Base-by-base conservation (phyloP, 169 alveolate species). In the Plasmodium malariae region DNA sequence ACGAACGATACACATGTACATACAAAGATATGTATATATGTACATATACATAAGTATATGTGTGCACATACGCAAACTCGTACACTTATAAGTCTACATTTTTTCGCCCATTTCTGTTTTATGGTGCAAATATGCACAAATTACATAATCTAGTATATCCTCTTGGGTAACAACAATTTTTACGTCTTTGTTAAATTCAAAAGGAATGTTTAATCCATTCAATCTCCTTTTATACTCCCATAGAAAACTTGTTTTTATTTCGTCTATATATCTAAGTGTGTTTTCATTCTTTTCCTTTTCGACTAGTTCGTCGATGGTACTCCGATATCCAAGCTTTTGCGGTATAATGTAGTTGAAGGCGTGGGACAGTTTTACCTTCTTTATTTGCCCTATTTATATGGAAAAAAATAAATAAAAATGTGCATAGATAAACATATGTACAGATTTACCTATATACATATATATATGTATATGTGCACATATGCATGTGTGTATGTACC, bases 331-430 rank as follows among this genome's bases (percentile, higher is more conserved):
- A 30, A 86, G 87, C 30, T 59, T 55, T 63, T 86, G 92, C 11
- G 92, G 92, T 40, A 86, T 86, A 54, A 86, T 86, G 19, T 86
- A 86, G 51, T 86, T 86, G 63, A 86, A 86, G 26, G 92, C 92
- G 49, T 86, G 92, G 11, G 92, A 86, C 17, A 86, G 45, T 62
- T 86, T 86, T 34, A 86, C 92, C 51, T 57, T 69, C 57, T 86
- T 86, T 86, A 86, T 71, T 57, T 86, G 76, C 24, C 92, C 92
- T 86, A 49, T 3, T 68, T 11, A 6, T 14, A 51, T 12, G 26
- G 5, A 19, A 5, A 24, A 40, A 59, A 32, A 17, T 17, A 32
- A 49, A 17, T 26, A 1, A 4, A 14, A n/a, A n/a, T 34, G 48
- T 24, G 0, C n/a, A 17, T 26, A n/a, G 4, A 11, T 28, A 21